Evolutionary conservation across 768 basidiomycete genomes (phyloP).

Genomic region (Russula earlei): DNA sequence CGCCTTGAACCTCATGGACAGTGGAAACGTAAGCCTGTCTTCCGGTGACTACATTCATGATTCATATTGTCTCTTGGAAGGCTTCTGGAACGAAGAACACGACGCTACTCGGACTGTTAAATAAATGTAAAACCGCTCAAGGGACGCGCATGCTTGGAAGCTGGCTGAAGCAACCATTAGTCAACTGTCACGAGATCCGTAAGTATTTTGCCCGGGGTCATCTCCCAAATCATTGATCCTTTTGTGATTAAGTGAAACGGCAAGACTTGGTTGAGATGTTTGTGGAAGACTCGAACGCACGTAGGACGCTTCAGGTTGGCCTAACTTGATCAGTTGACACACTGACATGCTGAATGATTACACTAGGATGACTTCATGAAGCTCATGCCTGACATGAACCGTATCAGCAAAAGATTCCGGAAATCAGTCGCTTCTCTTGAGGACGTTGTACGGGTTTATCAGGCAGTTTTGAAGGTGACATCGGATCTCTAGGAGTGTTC

Average conservation of each 20-base stretch:
- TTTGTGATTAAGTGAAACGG: conserved; percentile 49
- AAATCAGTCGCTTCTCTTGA: conserved; percentile 77
- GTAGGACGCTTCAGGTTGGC: conserved; percentile 63
- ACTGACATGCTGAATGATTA: conserved; percentile 1
- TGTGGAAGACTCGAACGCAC: conserved; percentile 63
- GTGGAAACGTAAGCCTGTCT: conserved; percentile 28
- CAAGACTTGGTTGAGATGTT: conserved; percentile 85
- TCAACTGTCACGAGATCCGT: conserved; percentile 92
- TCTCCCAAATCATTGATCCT: not conserved
- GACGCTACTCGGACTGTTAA: conserved; percentile 80
- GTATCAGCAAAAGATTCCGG: conserved; percentile 87
- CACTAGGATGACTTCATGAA: conserved; percentile 77
- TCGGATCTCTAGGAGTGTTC: not conserved
- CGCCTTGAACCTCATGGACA: conserved; percentile 80
- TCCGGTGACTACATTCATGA: not conserved
- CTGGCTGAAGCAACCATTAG: conserved; percentile 94
- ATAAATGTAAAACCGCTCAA: conserved; percentile 94
- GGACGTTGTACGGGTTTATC: conserved; percentile 93
- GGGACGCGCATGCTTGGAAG: conserved; percentile 78
- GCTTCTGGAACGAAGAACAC: conserved; percentile 67
- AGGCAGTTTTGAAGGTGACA: conserved; percentile 74
- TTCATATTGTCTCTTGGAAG: conserved; percentile 24
- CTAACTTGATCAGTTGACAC: not conserved
- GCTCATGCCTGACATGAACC: conserved; percentile 87
- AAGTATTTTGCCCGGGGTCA: conserved; percentile 22